Evolutionary conservation across 2,329 filamentous ascomycete genomes (phyloP), one percentile per base, ranked within the genome.

Genomic region (Phymatotrichopsis omnivora): DNA sequence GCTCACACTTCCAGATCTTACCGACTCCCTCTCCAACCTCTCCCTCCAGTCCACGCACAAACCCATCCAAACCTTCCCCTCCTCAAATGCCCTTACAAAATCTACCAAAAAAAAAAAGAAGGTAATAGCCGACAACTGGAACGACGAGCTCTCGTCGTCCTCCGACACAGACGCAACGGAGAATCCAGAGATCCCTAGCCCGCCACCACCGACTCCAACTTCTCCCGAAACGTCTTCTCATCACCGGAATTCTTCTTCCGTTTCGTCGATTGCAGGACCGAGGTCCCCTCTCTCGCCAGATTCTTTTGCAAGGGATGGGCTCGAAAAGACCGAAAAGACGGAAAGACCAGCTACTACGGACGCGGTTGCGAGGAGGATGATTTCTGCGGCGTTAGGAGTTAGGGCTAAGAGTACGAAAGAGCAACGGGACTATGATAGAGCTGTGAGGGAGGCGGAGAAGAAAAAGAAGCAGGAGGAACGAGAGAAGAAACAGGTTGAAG

Each of bases 331-430:
- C 28, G 54, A 42, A 25, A 55, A 45, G 17, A 34, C 19, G 50
- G 61, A 56, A 47, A 62, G 56, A 45, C 59, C 49, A 49, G 56
- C 94, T 65, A 98, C 94, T 70, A 93, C 87, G 52, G 93, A 93
- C 51, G 85, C 86, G 1, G 85, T 93, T 29, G 91, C 91, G 4
- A 76, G 82, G 51, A 72, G 91, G 48, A 73, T 98, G 75, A 96
- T 98, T 62, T 86, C 85, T 1, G 83, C 82, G 3, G 86, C 84
- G 0, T 67, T 96, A 55, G 91, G 91, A 1, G 75, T 95, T 43
- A 77, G 80, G 25, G 85, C 85, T 24, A 81, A 76, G 67, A 75
- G 80, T 63, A 95, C 85, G 1, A 85, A 93, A 52, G 87, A 95
- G 66, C 83, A 94, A 70, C 74, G 73, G 57, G 83, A 85, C 42